Evolutionary conservation across 164 flowering plant genomes (phyloP).

Genomic region (Vitis riparia): DNA sequence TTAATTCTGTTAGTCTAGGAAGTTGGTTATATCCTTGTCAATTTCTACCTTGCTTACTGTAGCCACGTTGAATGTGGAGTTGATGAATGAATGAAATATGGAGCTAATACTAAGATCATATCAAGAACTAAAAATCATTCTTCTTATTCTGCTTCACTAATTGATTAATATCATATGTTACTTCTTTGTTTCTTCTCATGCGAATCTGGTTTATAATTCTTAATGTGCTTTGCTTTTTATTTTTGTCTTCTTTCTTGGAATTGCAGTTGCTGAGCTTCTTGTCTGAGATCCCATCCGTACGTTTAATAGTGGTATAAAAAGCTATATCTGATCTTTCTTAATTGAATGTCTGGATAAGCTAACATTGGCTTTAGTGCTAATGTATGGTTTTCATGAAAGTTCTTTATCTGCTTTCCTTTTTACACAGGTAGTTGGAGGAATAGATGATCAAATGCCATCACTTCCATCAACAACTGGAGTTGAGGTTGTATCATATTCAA

Average conservation of each 20-base stretch:
- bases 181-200: not conserved
- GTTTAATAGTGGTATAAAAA: constrained; percentile 71
- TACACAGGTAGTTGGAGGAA: constrained; percentile 76
- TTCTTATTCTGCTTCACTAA: not conserved
- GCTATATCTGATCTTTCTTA: constrained; percentile 1
- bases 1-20: not conserved
- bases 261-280: constrained; percentile 81
- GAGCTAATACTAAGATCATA: not conserved
- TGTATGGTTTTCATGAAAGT: not conserved
- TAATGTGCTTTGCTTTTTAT: no score
- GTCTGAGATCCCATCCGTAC: constrained; percentile 77
- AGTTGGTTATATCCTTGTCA: not conserved
- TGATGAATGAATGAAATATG: not conserved
- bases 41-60: not conserved
- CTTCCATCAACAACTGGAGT: constrained; percentile 71
- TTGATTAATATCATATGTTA: not conserved
- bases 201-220: no score
- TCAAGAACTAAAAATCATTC: no score
- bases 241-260: constrained; percentile 2
- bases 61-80: not conserved
- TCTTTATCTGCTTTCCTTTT: not conserved
- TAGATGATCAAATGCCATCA: constrained; percentile 71
- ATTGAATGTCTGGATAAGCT: constrained; percentile 7
- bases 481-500: constrained; percentile 64
- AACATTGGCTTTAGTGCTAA: not conserved